Base-by-base conservation (phyloP, 1,139 yeast species). In the Candida labiduridarum region DNA sequence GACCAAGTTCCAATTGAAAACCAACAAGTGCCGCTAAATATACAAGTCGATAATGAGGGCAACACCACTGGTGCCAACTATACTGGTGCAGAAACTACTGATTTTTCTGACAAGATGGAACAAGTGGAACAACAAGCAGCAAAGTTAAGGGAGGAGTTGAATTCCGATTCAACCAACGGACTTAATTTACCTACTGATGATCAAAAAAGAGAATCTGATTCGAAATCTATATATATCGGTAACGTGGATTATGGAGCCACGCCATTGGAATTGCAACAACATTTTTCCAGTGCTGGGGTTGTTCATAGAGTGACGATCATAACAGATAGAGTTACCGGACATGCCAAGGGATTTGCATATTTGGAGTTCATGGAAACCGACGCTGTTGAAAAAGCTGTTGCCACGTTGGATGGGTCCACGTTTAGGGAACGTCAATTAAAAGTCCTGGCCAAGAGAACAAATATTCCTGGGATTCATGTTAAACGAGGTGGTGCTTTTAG, bases 281-380 rank as follows among this genome's bases (percentile, higher is more conserved):
- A 86, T 58, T 90, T 92, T 67, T 79, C 83, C 47, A 68, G 80
- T 9, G 85, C 87, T 51, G 98, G 97, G 1, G 77, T 80, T 2
- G 89, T 92, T 45, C 86, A 89, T 60, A 77, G 97, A 59, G 92
- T 92, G 38, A 92, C 97, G 1, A 87, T 92, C 49, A 71, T 87
- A 65, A 74, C 80, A 56, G 87, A 89, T 69, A 84, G 83, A 62
- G 74, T 71, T 61, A 83, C 92, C 0, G 95, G 96, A 2, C 84
- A 79, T 56, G 95, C 96, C 39, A 88, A 87, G 66, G 96, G 96
- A 4, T 89, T 79, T 69, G 96, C 96, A 1, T 89, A 89, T 66
- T 79, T 89, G 59, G 96, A 89, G 64, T 89, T 87, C 64, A 82
- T 84, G 34, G 85, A 83, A 60, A 79, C 79, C 1, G 79, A 79